Base-by-base conservation (phyloP, 495 filamentous ascomycete species). In the Trichoderma parareesei region DNA sequence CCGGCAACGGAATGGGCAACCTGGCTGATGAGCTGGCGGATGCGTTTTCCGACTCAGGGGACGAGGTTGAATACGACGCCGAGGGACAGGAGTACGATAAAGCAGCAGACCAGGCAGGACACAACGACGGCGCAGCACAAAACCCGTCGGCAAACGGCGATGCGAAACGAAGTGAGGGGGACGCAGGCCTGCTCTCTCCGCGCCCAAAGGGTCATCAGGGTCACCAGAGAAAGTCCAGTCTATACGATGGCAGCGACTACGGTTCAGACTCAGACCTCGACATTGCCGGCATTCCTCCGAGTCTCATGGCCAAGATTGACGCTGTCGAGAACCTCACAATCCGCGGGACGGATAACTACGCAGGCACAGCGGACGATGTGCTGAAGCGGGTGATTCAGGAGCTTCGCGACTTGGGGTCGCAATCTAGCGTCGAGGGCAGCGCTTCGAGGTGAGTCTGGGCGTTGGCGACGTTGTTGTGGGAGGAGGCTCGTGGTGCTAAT, bases 21-120 rank as follows among this genome's bases (percentile, higher is more conserved):
- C 77, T 97, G 18, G 91, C 92, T 13, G 92, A 96, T 68, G 90
- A 94, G 69, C 76, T 89, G 37, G 86, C 84, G 16, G 86, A 84
- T 64, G 81, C 81, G 10, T 82, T 84, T 67, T 85, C 81, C 14
- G 83, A 82, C 61, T 75, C 72, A 33, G 73, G 71, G n/a, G 78
- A 71, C 14, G 80, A 83, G 38, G 80, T 80, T 33, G 82, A 85
- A 76, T 87, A 85, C 64, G 81, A 86, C 57, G 87, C 87, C 53
- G 87, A 87, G 9, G 82, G 78, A 4, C 73, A 73, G 10, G 77
- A 79, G n/a, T 76, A 69, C 14, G 77, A 78, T 38, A 71, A 66
- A 35, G 69, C 62, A 67, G 69, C 18, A 72, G 68, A 64, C 76
- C 71, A 69, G 75, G 62, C 59, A 65, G 73, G 8, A 67, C 71